phyloP scores from a whole-genome alignment of 345 rosid species.

The Populus deltoides region DNA sequence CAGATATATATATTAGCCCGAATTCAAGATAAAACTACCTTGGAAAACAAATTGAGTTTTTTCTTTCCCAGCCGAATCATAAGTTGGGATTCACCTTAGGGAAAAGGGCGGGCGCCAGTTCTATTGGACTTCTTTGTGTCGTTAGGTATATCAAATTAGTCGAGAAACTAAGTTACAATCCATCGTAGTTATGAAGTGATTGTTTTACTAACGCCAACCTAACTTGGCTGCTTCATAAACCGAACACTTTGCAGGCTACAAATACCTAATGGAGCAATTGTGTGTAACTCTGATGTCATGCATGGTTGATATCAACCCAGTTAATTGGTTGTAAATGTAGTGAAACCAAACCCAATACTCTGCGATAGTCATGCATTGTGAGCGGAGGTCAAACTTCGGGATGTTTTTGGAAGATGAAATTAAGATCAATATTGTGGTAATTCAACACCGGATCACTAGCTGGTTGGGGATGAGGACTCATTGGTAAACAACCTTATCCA shows the following conservation, averaged over 20 bases:
- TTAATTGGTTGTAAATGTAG: background rate
- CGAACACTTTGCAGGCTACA: background rate
- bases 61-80: background rate
- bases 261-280: background rate
- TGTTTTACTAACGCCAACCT: conserved; percentile 16
- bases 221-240: conserved; percentile 9
- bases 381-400: no score
- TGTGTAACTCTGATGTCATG: background rate
- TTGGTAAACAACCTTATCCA: no score
- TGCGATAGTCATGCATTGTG: no score
- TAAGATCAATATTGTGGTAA: no score
- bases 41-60: no score
- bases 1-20: no score
- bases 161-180: background rate
- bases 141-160: background rate
- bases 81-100: background rate
- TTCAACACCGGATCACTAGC: no score
- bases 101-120: background rate
- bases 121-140: background rate
- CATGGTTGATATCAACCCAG: background rate
- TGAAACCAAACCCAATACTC: background rate
- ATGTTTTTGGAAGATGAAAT: no score
- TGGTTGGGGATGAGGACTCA: no score
- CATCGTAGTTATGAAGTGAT: background rate
- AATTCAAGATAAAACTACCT: background rate